Conservation (phyloP, 1,284 basidiomycete genomes). For the Leccinum subspadiceum region DNA sequence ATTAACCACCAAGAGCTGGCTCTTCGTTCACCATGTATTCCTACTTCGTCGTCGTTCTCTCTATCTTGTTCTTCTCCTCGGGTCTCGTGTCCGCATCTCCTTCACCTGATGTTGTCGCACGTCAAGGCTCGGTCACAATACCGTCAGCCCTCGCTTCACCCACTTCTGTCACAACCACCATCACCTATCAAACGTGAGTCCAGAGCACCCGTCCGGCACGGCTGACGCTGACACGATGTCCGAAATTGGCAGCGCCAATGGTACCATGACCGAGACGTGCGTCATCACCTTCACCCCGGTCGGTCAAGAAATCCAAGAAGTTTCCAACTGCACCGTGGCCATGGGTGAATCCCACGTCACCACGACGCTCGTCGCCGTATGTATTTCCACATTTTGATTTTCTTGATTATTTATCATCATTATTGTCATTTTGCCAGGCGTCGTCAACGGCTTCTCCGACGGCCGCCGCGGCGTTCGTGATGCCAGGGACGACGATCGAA, state of each 20-base stretch:
- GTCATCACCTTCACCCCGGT: conserved; percentile 59
- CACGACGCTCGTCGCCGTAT: conserved; percentile 7
- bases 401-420: neutral
- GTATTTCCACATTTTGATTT: neutral
- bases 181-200: conserved; percentile 30
- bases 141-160: conserved; percentile 25
- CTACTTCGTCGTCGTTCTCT: conserved; percentile 17
- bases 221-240: neutral
- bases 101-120: conserved; percentile 14
- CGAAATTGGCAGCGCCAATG: conserved; percentile 35
- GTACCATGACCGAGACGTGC: conserved; percentile 61
- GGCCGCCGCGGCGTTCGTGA: conserved; percentile 47
- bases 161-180: conserved; percentile 31
- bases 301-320: conserved; percentile 56
- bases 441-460: conserved; percentile 39
- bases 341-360: conserved; percentile 22
- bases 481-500: conserved; percentile 70
- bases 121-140: conserved; percentile 25
- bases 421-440: conserved; percentile 2
- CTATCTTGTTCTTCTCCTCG: conserved; percentile 15
- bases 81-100: conserved; percentile 26
- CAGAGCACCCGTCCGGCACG: neutral
- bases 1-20: conserved; percentile 29
- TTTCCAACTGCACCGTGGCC: conserved; percentile 53
- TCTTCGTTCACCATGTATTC: conserved; percentile 29